phyloP scores from a whole-genome alignment of 495 filamentous ascomycete species.

The Coniosporium apollinis region DNA sequence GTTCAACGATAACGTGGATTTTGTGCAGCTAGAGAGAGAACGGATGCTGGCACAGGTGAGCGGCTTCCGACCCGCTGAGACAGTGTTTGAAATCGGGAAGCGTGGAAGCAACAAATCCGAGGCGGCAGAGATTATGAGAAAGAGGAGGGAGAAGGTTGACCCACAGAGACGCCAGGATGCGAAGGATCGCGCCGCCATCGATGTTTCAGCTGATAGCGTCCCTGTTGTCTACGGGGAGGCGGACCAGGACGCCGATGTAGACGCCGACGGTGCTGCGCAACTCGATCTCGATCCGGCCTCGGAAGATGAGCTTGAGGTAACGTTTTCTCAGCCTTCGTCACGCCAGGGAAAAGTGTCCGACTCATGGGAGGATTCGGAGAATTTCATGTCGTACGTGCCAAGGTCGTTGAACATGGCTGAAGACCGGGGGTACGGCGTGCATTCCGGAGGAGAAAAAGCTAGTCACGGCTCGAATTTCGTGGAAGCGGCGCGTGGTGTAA shows the following conservation, averaged over 20 bases:
- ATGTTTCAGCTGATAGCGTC: neutral
- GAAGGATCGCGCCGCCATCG: slow-evolving; percentile 6
- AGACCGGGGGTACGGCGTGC: slow-evolving; percentile 80
- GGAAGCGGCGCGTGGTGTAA: slow-evolving; percentile 59
- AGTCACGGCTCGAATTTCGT: slow-evolving; percentile 54
- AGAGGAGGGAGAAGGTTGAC: slow-evolving; percentile 42
- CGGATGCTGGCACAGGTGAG: slow-evolving; percentile 75
- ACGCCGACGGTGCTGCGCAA: slow-evolving; percentile 18
- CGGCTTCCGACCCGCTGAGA: slow-evolving; percentile 75
- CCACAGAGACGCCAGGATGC: slow-evolving; percentile 26
- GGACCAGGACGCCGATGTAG: slow-evolving; percentile 31
- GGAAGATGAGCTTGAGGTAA: slow-evolving; percentile 66
- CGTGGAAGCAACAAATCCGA: slow-evolving; percentile 46
- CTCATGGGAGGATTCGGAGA: slow-evolving; percentile 64
- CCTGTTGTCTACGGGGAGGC: too few relatives aligned
- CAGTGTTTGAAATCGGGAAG: slow-evolving; percentile 82
- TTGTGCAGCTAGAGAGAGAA: slow-evolving; percentile 51
- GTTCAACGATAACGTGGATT: slow-evolving; percentile 49
- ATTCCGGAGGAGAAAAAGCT: slow-evolving; percentile 44
- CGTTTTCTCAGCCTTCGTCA: slow-evolving; percentile 46
- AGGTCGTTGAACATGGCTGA: slow-evolving; percentile 59
- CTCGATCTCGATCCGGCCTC: slow-evolving; percentile 47
- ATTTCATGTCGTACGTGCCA: slow-evolving; percentile 92
- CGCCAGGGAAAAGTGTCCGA: slow-evolving; percentile 19
- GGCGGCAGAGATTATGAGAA: slow-evolving; percentile 65